phyloP scores from a whole-genome alignment of 129 eudicot genomes.

The Helianthus tuberosus region DNA sequence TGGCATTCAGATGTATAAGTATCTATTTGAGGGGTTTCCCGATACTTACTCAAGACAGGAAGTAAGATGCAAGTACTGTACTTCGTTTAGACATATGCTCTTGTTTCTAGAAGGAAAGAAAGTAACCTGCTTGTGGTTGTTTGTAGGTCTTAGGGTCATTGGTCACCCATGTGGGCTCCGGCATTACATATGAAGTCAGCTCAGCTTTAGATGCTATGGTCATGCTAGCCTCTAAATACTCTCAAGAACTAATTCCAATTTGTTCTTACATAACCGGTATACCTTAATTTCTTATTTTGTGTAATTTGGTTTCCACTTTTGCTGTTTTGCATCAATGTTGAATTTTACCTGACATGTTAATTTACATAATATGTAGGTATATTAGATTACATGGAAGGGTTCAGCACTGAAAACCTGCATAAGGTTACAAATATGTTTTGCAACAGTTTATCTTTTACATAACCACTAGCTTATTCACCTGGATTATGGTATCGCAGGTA shows the following conservation, averaged over 20 bases:
- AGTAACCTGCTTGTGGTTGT: conserved; percentile 1
- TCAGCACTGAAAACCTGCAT: conserved; percentile 64
- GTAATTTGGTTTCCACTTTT: conserved; percentile 8
- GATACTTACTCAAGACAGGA: conserved; percentile 84
- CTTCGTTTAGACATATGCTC: conserved; percentile 9
- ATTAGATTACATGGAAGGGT: conserved; percentile 83
- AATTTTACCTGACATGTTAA: conserved; percentile 14
- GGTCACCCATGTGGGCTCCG: conserved; percentile 84
- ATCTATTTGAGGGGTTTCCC: conserved; percentile 64
- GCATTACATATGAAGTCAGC: conserved; percentile 61
- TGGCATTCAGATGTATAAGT: conserved; percentile 60
- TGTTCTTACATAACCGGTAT: conserved; percentile 75
- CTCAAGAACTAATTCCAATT: conserved; percentile 65
- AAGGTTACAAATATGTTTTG: conserved; percentile 48
- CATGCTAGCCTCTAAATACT: conserved; percentile 62
- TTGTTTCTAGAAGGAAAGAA: conserved; percentile 10
- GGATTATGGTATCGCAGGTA: conserved; percentile 42
- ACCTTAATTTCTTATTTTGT: conserved; percentile 18
- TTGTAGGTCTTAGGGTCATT: conserved; percentile 75
- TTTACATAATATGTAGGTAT: conserved; percentile 45
- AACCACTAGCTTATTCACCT: conserved; percentile 25
- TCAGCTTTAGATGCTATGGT: conserved; percentile 80
- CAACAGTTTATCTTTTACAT: neutral
- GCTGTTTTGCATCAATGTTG: neutral
- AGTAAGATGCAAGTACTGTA: conserved; percentile 45